A percentile compares a stretch with the other conserved stretches of the same genome.
Conservation (phyloP, 2,329 filamentous ascomycete species). For the Stachybotrys echinatus region DNA sequence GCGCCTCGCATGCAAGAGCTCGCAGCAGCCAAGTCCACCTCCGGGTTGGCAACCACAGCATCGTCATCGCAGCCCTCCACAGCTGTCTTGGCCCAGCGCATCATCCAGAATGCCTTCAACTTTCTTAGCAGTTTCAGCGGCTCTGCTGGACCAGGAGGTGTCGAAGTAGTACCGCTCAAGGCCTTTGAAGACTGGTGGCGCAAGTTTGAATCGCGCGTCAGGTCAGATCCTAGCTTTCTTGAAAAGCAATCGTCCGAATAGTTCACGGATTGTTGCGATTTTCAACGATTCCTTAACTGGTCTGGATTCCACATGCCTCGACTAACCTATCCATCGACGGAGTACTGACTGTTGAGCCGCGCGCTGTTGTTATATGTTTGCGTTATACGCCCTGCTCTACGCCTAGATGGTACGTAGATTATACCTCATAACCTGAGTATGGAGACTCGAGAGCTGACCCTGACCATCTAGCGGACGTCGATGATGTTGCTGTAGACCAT, state of each 20-base stretch:
- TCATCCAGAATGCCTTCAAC: constrained; percentile 97
- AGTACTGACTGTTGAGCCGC: no score
- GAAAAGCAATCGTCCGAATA: constrained; percentile 49
- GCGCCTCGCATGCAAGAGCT: constrained; percentile 62
- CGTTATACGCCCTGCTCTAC: no score
- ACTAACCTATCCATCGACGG: no score
- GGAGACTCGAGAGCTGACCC: no score
- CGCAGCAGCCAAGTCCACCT: constrained; percentile 22
- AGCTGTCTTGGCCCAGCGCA: constrained; percentile 78
- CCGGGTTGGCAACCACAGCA: neutral
- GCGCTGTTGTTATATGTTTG: no score
- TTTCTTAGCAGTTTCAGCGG: constrained; percentile 85
- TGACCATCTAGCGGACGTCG: no score
- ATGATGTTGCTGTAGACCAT: no score
- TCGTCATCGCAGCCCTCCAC: constrained; percentile 49
- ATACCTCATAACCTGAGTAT: no score
- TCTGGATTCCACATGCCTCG: no score
- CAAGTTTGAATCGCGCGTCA: constrained; percentile 86
- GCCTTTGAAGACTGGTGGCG: constrained; percentile 97
- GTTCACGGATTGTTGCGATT: constrained; percentile 7
- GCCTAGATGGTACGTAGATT: no score
- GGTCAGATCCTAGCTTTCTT: constrained; percentile 82
- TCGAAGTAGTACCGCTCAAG: constrained; percentile 88
- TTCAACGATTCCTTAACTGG: no score
- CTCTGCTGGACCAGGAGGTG: constrained; percentile 52